phyloP scores from a whole-genome alignment of 495 filamentous ascomycete species.

The Chaetomium fimeti region DNA sequence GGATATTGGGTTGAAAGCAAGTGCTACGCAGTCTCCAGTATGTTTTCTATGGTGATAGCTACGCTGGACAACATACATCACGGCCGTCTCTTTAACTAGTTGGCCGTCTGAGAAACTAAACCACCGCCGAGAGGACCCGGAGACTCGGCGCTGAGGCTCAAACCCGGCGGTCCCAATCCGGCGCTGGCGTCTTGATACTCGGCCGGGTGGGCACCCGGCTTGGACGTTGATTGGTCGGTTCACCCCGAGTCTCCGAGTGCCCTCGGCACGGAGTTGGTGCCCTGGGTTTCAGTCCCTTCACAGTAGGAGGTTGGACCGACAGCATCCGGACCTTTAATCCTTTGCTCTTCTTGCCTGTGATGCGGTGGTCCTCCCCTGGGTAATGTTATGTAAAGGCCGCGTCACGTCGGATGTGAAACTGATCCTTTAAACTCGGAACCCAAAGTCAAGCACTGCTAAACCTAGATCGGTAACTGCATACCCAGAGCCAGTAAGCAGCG shows the following conservation, averaged over 20 bases:
- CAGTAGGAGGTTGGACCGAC: neutral
- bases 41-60: neutral
- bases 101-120: neutral
- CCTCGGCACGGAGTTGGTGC: constrained; percentile 15
- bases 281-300: too few relatives aligned
- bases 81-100: neutral
- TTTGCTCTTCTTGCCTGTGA: neutral
- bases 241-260: constrained; percentile 20
- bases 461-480: too few relatives aligned
- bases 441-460: neutral
- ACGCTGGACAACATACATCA: neutral
- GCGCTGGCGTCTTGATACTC: neutral
- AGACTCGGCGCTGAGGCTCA: neutral
- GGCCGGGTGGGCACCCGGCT: constrained; percentile 7
- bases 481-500: too few relatives aligned
- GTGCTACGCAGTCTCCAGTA: neutral
- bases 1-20: neutral
- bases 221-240: constrained; percentile 22
- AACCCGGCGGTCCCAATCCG: constrained; percentile 1
- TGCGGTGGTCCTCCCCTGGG: neutral
- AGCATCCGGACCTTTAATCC: neutral
- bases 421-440: neutral
- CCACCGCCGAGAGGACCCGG: constrained; percentile 7
- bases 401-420: neutral
- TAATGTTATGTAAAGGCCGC: neutral